A percentile compares a stretch with the other conserved stretches of the same genome.
Evolutionary conservation across 305 asterid genomes (phyloP).

Genomic region (Solanum hybrid): DNA sequence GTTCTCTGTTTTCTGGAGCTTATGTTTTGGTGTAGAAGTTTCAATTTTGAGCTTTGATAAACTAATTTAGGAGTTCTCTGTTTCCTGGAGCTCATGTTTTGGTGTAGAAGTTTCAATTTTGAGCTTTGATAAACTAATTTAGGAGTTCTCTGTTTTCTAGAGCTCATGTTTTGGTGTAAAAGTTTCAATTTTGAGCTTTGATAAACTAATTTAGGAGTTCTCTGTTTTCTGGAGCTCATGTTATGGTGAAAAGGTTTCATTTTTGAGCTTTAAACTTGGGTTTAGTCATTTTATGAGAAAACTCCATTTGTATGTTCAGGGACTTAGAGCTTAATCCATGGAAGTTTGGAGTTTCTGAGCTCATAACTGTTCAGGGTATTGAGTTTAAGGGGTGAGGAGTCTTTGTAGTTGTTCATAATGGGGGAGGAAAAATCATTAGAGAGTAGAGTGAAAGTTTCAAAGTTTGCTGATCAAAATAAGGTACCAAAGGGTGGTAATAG

Average conservation of each 20-base stretch:
- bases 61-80: background rate
- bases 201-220: background rate
- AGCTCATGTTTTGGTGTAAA: background rate
- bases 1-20: background rate
- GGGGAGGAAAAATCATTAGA: constrained; percentile 57
- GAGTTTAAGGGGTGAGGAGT: background rate
- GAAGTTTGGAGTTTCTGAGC: background rate
- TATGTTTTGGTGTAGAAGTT: background rate
- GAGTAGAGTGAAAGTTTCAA: constrained; percentile 42
- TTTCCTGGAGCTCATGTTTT: background rate
- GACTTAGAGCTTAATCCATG: background rate
- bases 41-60: background rate
- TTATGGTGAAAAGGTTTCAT: background rate
- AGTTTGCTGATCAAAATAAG: constrained; percentile 67
- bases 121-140: background rate
- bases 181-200: background rate
- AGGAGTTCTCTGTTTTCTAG: background rate
- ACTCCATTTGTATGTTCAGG: background rate
- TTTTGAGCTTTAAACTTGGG: background rate
- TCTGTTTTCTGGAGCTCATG: background rate
- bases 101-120: background rate
- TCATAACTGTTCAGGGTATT: background rate
- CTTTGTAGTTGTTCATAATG: constrained; percentile 31
- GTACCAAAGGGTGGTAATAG: constrained; percentile 28
- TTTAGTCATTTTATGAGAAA: background rate